These are phyloP conservation scores for Pseudogymnoascus sp. DNA, from an alignment of 2,329 filamentous ascomycete species.

Conservation along the genomic window DNA sequence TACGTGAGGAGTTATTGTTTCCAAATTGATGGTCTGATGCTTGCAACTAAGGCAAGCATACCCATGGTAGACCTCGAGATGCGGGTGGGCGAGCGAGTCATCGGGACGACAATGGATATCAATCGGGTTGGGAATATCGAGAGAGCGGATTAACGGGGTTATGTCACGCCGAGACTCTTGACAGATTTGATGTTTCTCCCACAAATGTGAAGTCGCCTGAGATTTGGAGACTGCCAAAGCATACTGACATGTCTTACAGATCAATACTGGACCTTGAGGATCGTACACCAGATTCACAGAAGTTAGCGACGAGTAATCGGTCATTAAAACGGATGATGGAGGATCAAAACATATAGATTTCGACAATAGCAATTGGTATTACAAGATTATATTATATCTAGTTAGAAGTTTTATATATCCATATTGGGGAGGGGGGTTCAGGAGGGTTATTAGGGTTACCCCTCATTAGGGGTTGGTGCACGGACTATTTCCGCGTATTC, in stretches of 20 bases:
- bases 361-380: neutral
- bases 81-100: neutral
- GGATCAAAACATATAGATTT: neutral
- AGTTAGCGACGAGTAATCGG: neutral
- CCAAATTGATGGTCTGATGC: neutral
- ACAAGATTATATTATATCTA: too few relatives aligned
- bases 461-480: neutral
- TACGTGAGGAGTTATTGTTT: neutral
- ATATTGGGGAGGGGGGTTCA: too few relatives aligned
- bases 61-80: neutral
- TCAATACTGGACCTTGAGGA: neutral
- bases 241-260: neutral
- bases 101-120: neutral
- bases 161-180: neutral
- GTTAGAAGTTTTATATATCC: neutral
- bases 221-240: neutral
- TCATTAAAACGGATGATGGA: neutral
- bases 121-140: neutral
- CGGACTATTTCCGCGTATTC: neutral
- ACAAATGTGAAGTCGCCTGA: neutral
- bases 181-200: neutral
- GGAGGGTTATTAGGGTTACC: neutral
- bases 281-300: neutral
- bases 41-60: conserved; percentile 9
- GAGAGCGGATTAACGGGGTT: neutral